Base-by-base conservation (phyloP, 2,329 filamentous ascomycete genomes). In the Alternaria longipes region DNA sequence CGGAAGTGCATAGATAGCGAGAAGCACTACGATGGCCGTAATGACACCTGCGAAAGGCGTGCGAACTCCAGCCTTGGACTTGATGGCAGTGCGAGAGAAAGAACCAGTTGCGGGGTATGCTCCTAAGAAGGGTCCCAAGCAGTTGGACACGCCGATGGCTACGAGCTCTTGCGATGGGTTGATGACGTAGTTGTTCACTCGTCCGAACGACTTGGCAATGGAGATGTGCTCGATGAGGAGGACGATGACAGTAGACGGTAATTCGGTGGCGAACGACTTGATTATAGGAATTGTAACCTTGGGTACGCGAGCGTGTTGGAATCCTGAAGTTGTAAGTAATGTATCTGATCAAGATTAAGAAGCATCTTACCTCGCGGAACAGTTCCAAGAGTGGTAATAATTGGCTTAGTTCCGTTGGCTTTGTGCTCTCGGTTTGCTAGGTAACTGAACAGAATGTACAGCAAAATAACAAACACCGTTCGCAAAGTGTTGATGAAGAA, bases 101-200 rank as follows among this genome's bases (percentile, higher is more conserved):
- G 94, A 98, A 3, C 95, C 94, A 2, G 94, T 99, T 0, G 93
- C 91, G 16, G 94, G 92, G 74, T 97, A 99, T 3, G 86, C 94
- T 58, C 94, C 95, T 4, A 98, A 68, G 81, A 98, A 97, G 3
- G 95, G 93, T 0, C 92, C 94, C 8, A 98, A 84, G 45, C 98
- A 84, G 76, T 98, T 98, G 28, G 90, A 91, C 26, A 97, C 87
- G 62, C 94, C 94, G 65, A 98, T 97, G 24, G 93, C 94, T 45
- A 99, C 92, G 81, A 99, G 87, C 78, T 99, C 94, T 77, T 99
- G 94, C 0, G 94, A 97, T 0, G 94, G 94, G 70, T 97, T 90
- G 75, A 99, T 97, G n/a, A 89, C 90, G 80, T 99, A 99, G 82
- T 97, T 97, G 83, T 97, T 97, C 70, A 97, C 87, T 63, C 94